A percentile compares a stretch with the other conserved stretches of the same genome.
phyloP scores from a whole-genome alignment of 169 alveolate species.

The Pseudocohnilembus persalinus region DNA sequence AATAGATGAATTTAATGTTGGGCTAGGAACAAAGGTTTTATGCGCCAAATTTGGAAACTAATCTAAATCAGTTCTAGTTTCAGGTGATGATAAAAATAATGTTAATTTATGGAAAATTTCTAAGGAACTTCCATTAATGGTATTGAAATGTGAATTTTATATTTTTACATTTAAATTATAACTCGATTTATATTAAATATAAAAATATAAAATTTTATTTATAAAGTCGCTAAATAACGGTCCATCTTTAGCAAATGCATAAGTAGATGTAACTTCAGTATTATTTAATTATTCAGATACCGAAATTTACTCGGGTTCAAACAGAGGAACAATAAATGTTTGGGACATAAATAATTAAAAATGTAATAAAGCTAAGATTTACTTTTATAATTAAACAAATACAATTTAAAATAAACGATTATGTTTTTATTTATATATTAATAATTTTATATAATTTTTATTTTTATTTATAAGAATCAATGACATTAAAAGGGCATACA shows the following conservation, averaged over 20 bases:
- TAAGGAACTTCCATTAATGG: constrained; percentile 36
- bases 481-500: constrained; percentile 60
- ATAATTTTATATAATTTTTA: not conserved
- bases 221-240: not conserved
- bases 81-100: constrained; percentile 64
- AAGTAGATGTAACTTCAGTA: constrained; percentile 48
- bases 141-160: not conserved
- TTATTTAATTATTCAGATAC: constrained; percentile 38
- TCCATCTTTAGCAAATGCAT: not conserved
- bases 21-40: constrained; percentile 19
- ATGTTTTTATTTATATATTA: too few species aligned
- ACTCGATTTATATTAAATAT: too few species aligned
- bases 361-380: constrained; percentile 36
- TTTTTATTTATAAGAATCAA: constrained; percentile 2
- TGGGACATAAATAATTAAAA: constrained; percentile 68
- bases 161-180: too few species aligned
- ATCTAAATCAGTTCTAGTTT: constrained; percentile 48
- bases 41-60: constrained; percentile 60
- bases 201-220: not conserved
- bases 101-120: constrained; percentile 59
- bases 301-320: constrained; percentile 67
- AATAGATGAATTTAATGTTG: not conserved
- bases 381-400: not conserved
- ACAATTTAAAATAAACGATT: not conserved
- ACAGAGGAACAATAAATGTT: constrained; percentile 71